Evolutionary conservation across 2,329 filamentous ascomycete genomes (phyloP).

Genomic region (Colletotrichum falcatum): DNA sequence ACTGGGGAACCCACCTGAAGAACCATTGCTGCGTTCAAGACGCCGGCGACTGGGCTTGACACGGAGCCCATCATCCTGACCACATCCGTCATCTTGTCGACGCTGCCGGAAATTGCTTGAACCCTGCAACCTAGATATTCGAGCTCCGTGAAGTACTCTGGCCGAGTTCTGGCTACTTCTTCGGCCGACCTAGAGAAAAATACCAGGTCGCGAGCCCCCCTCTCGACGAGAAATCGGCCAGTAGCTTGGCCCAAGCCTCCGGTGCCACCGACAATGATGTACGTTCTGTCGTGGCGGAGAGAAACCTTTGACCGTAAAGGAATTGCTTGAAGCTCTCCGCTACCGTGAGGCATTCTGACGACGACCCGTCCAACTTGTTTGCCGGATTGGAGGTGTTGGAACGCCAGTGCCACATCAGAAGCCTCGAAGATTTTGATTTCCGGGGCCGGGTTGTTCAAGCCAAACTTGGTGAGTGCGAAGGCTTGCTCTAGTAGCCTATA

Average conservation of each 20-base stretch:
- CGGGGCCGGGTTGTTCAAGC: conserved; percentile 10
- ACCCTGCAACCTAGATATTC: conserved; percentile 45
- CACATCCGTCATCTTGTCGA: conserved; percentile 48
- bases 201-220: conserved; percentile 47
- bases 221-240: conserved; percentile 47
- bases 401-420: conserved; percentile 51
- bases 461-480: conserved; percentile 16
- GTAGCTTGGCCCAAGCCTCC: conserved; percentile 49
- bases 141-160: conserved; percentile 41
- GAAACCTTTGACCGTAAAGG: not conserved
- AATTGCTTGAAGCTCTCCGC: not conserved
- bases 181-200: conserved; percentile 47
- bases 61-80: conserved; percentile 40
- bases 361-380: conserved; percentile 60
- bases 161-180: not conserved
- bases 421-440: conserved; percentile 45
- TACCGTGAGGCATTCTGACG: conserved; percentile 43
- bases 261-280: conserved; percentile 50
- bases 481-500: conserved; percentile 25
- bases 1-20: conserved; percentile 29
- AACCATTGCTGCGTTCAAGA: conserved; percentile 57
- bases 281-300: conserved; percentile 38
- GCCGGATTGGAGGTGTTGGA: conserved; percentile 57
- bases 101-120: conserved; percentile 49
- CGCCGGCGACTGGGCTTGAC: conserved; percentile 51